These are phyloP conservation scores for Fusarium virguliforme DNA, from an alignment of 2,329 filamentous ascomycete species.

Conservation along the genomic window DNA sequence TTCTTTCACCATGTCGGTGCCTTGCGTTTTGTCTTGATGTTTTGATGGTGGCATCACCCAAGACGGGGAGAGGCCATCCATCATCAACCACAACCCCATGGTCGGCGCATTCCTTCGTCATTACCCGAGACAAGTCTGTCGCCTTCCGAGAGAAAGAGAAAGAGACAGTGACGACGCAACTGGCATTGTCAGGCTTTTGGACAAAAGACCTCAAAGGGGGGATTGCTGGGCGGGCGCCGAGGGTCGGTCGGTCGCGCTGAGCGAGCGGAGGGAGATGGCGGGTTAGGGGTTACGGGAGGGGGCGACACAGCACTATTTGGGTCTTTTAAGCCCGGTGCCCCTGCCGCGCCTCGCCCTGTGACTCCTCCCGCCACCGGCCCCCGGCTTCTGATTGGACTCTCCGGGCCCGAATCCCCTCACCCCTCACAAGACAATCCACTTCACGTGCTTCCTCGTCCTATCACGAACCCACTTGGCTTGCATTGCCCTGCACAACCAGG, in stretches of 20 bases:
- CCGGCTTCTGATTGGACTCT: conserved; percentile 45
- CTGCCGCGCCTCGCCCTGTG: conserved; percentile 46
- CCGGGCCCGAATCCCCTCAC: conserved; percentile 17
- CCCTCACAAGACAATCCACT: conserved; percentile 38
- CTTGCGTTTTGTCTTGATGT: conserved; percentile 15
- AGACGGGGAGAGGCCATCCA: conserved; percentile 48
- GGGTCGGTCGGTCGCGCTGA: conserved; percentile 36
- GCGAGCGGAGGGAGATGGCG: conserved; percentile 48
- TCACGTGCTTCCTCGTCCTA: conserved; percentile 31
- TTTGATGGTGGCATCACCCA: conserved; percentile 18
- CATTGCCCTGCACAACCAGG: conserved; percentile 33
- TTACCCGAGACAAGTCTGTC: background rate
- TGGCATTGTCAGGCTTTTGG: background rate
- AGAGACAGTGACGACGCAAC: background rate
- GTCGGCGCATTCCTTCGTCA: conserved; percentile 24
- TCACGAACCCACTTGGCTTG: conserved; percentile 17
- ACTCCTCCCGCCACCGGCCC: conserved; percentile 40
- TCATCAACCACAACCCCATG: conserved; percentile 31
- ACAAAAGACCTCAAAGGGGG: conserved; percentile 26
- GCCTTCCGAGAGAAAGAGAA: background rate
- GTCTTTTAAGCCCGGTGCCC: conserved; percentile 65
- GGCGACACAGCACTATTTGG: conserved; percentile 70
- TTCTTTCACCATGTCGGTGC: conserved; percentile 33
- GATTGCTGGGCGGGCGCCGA: conserved; percentile 28
- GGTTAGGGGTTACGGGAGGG: conserved; percentile 58